Percentiles rank a stretch among this genome's conserved stretches.
These are phyloP conservation scores for Diaporthe batatas DNA, from an alignment of 2,329 filamentous ascomycete genomes.

Conservation along the genomic window DNA sequence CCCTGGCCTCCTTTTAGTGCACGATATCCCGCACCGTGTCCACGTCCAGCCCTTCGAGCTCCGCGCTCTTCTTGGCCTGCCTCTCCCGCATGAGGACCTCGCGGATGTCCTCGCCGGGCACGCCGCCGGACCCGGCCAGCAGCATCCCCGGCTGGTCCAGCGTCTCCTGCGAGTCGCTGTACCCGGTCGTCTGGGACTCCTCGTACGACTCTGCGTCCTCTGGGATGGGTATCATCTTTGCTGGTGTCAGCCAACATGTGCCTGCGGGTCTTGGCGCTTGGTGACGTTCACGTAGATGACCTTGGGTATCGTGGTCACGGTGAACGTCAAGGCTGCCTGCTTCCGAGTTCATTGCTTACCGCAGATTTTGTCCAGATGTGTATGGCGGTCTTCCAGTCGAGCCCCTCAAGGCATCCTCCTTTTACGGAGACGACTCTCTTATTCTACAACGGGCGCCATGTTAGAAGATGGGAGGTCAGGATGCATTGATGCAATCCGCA, in stretches of 20 bases:
- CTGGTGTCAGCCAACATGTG: background rate
- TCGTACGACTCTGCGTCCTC: slow-evolving; percentile 71
- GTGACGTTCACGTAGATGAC: background rate
- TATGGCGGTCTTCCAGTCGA: slow-evolving; percentile 71
- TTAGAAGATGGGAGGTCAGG: background rate
- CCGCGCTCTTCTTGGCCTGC: slow-evolving; percentile 24
- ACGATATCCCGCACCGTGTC: slow-evolving; percentile 22
- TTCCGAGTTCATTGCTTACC: slow-evolving; percentile 1
- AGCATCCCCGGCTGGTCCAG: slow-evolving; percentile 61
- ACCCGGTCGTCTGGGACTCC: slow-evolving; percentile 60
- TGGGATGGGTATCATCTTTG: slow-evolving; percentile 76
- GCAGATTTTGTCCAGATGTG: slow-evolving; percentile 76
- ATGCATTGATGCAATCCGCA: background rate
- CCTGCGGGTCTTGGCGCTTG: too few species aligned
- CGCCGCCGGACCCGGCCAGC: slow-evolving; percentile 53
- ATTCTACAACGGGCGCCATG: slow-evolving; percentile 51
- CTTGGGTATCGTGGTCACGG: too few species aligned
- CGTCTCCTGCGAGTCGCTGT: slow-evolving; percentile 58
- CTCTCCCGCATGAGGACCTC: slow-evolving; percentile 8
- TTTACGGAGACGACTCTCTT: slow-evolving; percentile 75
- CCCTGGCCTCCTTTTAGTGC: background rate
- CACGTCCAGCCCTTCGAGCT: slow-evolving; percentile 34
- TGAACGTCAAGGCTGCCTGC: background rate
- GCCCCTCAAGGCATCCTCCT: slow-evolving; percentile 73
- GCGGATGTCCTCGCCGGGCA: slow-evolving; percentile 6